Evolutionary conservation across 495 filamentous ascomycete species (phyloP).

Genomic region (Penicillium daleae): DNA sequence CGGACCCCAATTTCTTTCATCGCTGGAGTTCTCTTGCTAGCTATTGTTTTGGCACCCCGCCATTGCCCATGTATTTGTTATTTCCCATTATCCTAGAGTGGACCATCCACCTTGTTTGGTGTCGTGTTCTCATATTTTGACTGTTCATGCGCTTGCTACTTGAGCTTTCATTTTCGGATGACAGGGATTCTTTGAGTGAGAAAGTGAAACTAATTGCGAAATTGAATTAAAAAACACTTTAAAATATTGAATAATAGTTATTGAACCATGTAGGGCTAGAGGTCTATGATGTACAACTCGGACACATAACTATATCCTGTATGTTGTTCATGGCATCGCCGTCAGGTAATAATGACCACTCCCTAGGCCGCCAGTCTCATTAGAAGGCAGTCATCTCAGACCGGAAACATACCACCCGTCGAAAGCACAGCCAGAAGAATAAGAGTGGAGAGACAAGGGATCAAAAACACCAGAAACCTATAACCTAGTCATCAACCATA

Average conservation of each 20-base stretch:
- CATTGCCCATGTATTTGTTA: neutral
- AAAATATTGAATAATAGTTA: neutral
- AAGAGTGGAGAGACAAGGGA: neutral
- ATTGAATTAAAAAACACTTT: constrained; percentile 7
- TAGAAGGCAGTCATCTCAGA: neutral
- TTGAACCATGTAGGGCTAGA: neutral
- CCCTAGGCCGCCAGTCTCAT: neutral
- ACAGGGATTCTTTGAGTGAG: neutral
- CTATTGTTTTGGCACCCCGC: too few species aligned
- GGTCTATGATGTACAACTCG: neutral
- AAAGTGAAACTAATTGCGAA: constrained; percentile 3
- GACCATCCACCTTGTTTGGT: neutral
- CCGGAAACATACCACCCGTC: neutral
- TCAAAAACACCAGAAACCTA: neutral
- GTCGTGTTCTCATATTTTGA: constrained; percentile 3
- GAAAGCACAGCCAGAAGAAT: neutral
- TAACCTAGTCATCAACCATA: neutral
- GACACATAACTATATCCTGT: constrained; percentile 1
- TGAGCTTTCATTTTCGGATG: neutral
- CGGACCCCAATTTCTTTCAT: neutral
- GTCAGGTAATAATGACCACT: neutral
- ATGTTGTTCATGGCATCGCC: neutral
- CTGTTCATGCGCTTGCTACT: neutral
- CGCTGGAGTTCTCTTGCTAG: neutral
- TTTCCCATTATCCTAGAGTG: neutral